Evolutionary conservation across 2,329 filamentous ascomycete species (phyloP).

Genomic region (Phyllachora maydis): DNA sequence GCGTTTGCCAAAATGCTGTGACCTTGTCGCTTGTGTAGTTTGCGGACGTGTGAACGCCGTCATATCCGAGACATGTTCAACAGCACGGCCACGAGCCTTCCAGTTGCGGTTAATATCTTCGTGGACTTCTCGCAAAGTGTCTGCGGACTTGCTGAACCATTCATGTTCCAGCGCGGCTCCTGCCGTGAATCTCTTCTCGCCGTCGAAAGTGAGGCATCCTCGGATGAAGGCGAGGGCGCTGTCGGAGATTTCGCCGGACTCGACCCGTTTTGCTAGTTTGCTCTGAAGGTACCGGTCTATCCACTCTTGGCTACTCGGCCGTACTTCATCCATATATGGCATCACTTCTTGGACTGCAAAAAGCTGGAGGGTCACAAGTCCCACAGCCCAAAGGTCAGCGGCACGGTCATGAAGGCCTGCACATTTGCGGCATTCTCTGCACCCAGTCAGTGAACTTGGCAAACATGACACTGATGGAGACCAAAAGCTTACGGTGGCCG

Average conservation of each 20-base stretch:
- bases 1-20: too few species aligned
- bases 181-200: slow-evolving; percentile 12
- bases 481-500: slow-evolving; percentile 25
- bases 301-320: too few species aligned
- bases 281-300: too few species aligned
- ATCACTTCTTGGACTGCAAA: slow-evolving; percentile 7
- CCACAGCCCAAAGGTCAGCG: slow-evolving; percentile 32
- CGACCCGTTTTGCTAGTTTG: too few species aligned
- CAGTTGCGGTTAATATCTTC: too few species aligned
- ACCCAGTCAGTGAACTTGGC: slow-evolving; percentile 1
- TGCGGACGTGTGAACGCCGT: too few species aligned
- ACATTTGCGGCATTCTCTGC: neutral
- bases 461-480: neutral
- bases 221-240: slow-evolving; percentile 12
- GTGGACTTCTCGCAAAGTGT: too few species aligned
- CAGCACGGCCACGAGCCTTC: too few species aligned
- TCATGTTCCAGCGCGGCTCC: slow-evolving; percentile 11
- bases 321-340: too few species aligned
- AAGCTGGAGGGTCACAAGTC: slow-evolving; percentile 19
- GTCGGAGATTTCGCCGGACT: slow-evolving; percentile 5
- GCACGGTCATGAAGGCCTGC: slow-evolving; percentile 10
- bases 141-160: too few species aligned
- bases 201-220: slow-evolving; percentile 12
- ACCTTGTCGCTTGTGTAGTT: too few species aligned
- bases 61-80: too few species aligned